Conservation (phyloP, 1,284 basidiomycete species). For the Sporisorium reilianum region DNA sequence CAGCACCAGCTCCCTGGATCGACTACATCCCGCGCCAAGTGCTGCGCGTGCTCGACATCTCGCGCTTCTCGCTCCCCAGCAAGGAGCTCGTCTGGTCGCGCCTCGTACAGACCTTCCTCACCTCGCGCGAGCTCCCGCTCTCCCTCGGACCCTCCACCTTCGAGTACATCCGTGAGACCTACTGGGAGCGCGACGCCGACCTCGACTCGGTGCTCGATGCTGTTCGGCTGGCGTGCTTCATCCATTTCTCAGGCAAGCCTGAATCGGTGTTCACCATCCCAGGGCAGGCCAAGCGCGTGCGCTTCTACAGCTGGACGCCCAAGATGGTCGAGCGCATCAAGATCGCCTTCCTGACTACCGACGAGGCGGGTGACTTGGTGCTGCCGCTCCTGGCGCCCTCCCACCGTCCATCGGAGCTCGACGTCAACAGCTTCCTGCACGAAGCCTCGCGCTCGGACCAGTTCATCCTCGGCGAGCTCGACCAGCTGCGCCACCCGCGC, state of each 20-base stretch:
- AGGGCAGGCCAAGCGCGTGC: conserved; percentile 27
- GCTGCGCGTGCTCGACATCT: conserved; percentile 48
- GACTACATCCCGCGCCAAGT: conserved; percentile 46
- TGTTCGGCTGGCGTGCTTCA: conserved; percentile 45
- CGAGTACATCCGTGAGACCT: conserved; percentile 53
- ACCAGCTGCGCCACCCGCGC: conserved; percentile 21
- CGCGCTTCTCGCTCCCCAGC: conserved; percentile 46
- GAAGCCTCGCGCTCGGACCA: conserved; percentile 35
- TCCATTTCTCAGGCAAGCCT: conserved; percentile 54
- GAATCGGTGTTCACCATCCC: conserved; percentile 48
- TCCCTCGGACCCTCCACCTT: conserved; percentile 53
- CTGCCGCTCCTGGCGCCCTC: conserved; percentile 24
- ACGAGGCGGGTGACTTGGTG: conserved; percentile 12
- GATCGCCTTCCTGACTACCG: conserved; percentile 31
- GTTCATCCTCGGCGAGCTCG: conserved; percentile 29
- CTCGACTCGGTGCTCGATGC: conserved; percentile 51
- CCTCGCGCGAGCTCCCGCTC: conserved; percentile 29
- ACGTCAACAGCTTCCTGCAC: conserved; percentile 20
- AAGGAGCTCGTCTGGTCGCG: conserved; percentile 54
- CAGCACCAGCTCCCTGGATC: conserved; percentile 50
- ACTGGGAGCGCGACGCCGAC: conserved; percentile 56
- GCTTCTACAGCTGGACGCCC: conserved; percentile 39
- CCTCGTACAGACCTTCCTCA: conserved; percentile 48
- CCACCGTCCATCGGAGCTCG: background rate
- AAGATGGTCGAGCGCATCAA: conserved; percentile 42